A percentile compares a stretch with the other conserved stretches of the same genome.
These are phyloP conservation scores for Xerocomus potaroensis DNA, from an alignment of 768 basidiomycete genomes.

Conservation along the genomic window DNA sequence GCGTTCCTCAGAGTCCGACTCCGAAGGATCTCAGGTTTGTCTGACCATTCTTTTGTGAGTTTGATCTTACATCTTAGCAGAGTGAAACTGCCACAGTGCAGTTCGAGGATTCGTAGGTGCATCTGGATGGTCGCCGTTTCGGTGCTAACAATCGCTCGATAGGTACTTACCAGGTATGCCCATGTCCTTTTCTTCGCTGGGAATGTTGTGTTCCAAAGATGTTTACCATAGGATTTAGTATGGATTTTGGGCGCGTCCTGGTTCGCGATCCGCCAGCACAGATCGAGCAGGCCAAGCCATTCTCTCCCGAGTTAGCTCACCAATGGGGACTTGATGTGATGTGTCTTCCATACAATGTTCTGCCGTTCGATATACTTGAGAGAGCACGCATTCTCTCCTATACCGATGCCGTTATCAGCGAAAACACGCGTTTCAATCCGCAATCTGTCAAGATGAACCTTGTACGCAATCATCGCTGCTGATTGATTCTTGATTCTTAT, in stretches of 20 bases:
- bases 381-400: conserved; percentile 33
- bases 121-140: not conserved
- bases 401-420: conserved; percentile 33
- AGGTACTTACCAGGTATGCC: conserved; percentile 31
- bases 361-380: conserved; percentile 49
- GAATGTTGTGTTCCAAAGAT: not conserved
- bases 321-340: conserved; percentile 48
- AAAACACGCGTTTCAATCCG: conserved; percentile 40
- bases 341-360: conserved; percentile 54
- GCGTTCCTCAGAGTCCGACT: conserved; percentile 23
- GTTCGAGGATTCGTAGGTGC: conserved; percentile 46
- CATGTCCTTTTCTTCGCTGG: not conserved
- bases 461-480: conserved; percentile 31
- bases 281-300: conserved; percentile 36
- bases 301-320: conserved; percentile 42
- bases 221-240: conserved; percentile 12
- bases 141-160: conserved; percentile 11
- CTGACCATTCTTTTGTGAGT: conserved; percentile 2
- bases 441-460: conserved; percentile 41
- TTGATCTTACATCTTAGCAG: conserved; percentile 20
- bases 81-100: conserved; percentile 30
- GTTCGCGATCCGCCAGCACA: conserved; percentile 30
- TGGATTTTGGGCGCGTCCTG: conserved; percentile 41
- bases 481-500: conserved; percentile 5
- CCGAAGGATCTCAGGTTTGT: conserved; percentile 24